A percentile compares a stretch with the other conserved stretches of the same genome.
Conservation (phyloP, 1,284 basidiomycete species). For the Ganoderma boninense region DNA sequence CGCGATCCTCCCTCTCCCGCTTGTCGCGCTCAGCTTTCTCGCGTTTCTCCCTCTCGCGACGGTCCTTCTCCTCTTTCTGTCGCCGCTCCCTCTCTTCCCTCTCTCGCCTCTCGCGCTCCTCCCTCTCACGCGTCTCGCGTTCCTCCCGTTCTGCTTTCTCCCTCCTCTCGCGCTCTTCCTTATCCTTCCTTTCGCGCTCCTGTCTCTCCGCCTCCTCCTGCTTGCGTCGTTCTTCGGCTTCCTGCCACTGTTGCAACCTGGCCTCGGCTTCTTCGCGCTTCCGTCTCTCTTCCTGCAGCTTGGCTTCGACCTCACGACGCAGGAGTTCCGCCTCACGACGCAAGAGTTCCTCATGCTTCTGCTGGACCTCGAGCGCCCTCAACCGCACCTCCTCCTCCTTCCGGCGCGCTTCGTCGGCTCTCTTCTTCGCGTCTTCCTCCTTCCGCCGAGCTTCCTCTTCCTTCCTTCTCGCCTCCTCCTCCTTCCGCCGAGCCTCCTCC, state of each 20-base stretch:
- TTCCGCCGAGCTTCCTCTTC: constrained; percentile 40
- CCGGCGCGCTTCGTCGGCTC: constrained; percentile 41
- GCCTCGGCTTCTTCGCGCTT: constrained; percentile 30
- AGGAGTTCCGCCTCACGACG: constrained; percentile 34
- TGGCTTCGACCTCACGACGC: constrained; percentile 31
- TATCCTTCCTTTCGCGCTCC: constrained; percentile 25
- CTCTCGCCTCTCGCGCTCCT: constrained; percentile 25
- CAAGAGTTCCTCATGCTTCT: constrained; percentile 38
- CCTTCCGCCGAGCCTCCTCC: constrained; percentile 35
- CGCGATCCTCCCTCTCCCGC: constrained; percentile 35
- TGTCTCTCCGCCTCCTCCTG: constrained; percentile 23
- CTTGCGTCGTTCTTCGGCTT: constrained; percentile 20
- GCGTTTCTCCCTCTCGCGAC: constrained; percentile 32
- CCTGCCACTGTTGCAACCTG: constrained; percentile 30
- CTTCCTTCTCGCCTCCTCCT: constrained; percentile 39
- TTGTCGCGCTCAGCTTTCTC: constrained; percentile 35
- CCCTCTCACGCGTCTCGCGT: constrained; percentile 17
- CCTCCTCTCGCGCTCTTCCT: constrained; percentile 40
- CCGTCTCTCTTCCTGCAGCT: constrained; percentile 33
- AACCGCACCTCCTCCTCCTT: constrained; percentile 39
- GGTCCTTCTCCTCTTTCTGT: constrained; percentile 40
- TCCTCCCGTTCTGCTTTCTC: constrained; percentile 42
- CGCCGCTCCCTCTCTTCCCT: constrained; percentile 40
- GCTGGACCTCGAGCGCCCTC: constrained; percentile 30
- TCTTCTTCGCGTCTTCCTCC: constrained; percentile 40